A percentile compares a stretch with the other conserved stretches of the same genome.
Conservation (phyloP, 805 yeast genomes). For the Teunomyces tritomae region DNA sequence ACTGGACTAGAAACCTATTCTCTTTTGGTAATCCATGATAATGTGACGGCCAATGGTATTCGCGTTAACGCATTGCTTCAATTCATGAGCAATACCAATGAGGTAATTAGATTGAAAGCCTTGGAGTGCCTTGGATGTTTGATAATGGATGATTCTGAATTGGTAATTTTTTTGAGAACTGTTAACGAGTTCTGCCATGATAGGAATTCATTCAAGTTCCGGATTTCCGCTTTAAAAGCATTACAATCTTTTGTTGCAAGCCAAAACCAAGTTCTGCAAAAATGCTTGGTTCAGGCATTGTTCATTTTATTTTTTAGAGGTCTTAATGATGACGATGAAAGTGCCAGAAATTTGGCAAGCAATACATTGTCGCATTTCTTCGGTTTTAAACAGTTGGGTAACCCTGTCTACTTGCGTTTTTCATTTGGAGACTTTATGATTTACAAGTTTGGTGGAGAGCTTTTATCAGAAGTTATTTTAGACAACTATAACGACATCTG, state of each 20-base stretch:
- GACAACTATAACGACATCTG: slow-evolving; percentile 9
- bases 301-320: slow-evolving; percentile 28
- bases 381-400: not conserved
- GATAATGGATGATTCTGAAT: not conserved
- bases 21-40: slow-evolving; percentile 8
- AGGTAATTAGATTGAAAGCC: slow-evolving; percentile 22
- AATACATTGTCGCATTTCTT: slow-evolving; percentile 26
- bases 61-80: not conserved
- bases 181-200: not conserved
- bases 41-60: not conserved
- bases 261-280: not conserved
- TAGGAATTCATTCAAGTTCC: slow-evolving; percentile 39
- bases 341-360: slow-evolving; percentile 50
- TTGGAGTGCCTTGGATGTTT: slow-evolving; percentile 40
- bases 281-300: slow-evolving; percentile 1
- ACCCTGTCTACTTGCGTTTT: slow-evolving; percentile 1
- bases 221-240: slow-evolving; percentile 48
- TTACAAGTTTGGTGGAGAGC: not conserved
- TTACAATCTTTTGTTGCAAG: slow-evolving; percentile 22
- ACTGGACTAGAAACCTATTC: slow-evolving; percentile 36
- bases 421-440: not conserved
- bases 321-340: slow-evolving; percentile 67
- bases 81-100: not conserved
- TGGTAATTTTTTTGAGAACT: not conserved
- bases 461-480: slow-evolving; percentile 4